Percentiles rank a stretch among this genome's conserved stretches.
These are phyloP conservation scores for Shiraia sp. DNA, from an alignment of 2,329 filamentous ascomycete species.

Conservation along the genomic window DNA sequence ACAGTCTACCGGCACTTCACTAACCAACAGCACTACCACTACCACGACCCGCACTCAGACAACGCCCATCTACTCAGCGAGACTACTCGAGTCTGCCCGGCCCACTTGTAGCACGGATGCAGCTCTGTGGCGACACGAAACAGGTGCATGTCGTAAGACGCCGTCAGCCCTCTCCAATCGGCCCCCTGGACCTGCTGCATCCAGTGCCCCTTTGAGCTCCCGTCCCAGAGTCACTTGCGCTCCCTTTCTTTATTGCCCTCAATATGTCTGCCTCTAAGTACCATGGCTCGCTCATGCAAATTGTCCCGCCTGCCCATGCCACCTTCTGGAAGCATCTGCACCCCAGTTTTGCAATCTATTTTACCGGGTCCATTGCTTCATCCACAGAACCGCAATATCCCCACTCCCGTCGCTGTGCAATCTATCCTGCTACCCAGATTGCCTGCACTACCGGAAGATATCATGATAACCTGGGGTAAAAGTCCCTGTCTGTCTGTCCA, in stretches of 20 bases:
- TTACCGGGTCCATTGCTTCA: constrained; percentile 22
- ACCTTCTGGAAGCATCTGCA: constrained; percentile 37
- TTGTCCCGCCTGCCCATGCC: constrained; percentile 15
- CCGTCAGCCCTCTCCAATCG: constrained; percentile 28
- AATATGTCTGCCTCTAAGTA: constrained; percentile 19
- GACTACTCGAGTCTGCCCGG: constrained; percentile 17
- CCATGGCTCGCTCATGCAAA: constrained; percentile 8
- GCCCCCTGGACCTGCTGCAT: constrained; percentile 15
- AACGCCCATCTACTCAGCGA: constrained; percentile 7
- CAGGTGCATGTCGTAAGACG: constrained; percentile 35
- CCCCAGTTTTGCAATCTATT: constrained; percentile 41
- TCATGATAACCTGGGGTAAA: constrained; percentile 38
- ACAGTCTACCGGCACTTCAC: too few relatives aligned
- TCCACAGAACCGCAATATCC: constrained; percentile 28
- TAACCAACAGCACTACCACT: too few relatives aligned
- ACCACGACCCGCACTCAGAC: too few relatives aligned
- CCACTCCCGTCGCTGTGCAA: constrained; percentile 30
- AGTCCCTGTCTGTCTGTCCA: constrained; percentile 18
- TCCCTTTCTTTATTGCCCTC: constrained; percentile 20
- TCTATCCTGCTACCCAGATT: constrained; percentile 28
- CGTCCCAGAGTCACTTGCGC: constrained; percentile 18
- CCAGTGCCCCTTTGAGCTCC: constrained; percentile 15
- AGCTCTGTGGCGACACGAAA: constrained; percentile 34
- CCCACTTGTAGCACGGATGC: constrained; percentile 30
- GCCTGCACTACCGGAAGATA: constrained; percentile 35